These are phyloP conservation scores for Ophiostoma quercus DNA, from an alignment of 2,329 filamentous ascomycete genomes.

Conservation along the genomic window DNA sequence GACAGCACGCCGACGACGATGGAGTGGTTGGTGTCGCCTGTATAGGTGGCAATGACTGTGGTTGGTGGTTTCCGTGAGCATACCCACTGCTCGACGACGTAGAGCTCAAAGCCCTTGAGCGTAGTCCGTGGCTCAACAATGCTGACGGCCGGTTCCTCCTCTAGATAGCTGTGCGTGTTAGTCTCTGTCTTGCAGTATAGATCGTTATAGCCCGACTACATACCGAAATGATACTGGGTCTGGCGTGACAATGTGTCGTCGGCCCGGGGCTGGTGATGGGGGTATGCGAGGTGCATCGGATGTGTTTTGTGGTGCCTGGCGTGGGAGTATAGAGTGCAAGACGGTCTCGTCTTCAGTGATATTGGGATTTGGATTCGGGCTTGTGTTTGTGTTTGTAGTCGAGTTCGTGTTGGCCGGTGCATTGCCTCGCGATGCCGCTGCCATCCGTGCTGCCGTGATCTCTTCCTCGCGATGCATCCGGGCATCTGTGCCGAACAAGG, in stretches of 20 bases:
- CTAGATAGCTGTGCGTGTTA: conserved; percentile 50
- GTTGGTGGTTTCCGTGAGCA: conserved; percentile 88
- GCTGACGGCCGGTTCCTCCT: conserved; percentile 72
- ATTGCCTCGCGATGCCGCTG: neutral
- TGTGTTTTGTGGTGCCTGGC: neutral
- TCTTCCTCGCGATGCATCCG: conserved; percentile 20
- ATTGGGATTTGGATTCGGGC: neutral
- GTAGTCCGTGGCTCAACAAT: conserved; percentile 66
- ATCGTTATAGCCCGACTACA: neutral
- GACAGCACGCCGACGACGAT: conserved; percentile 76
- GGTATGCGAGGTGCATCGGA: conserved; percentile 7
- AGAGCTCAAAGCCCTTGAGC: conserved; percentile 82
- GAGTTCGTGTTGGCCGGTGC: neutral
- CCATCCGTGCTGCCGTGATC: conserved; percentile 17
- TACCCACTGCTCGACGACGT: conserved; percentile 95
- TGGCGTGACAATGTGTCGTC: conserved; percentile 51
- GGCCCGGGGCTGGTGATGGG: conserved; percentile 27
- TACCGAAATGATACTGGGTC: conserved; percentile 50
- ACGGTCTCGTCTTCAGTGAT: conserved; percentile 8
- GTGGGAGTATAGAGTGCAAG: conserved; percentile 17
- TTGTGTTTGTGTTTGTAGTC: neutral
- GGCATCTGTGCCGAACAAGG: conserved; percentile 20
- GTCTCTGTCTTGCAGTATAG: neutral
- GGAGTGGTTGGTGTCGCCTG: conserved; percentile 72
- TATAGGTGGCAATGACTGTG: conserved; percentile 87